Evolutionary conservation across 2,329 filamentous ascomycete genomes (phyloP), one percentile per base, ranked within the genome.

Genomic region (Didymellaceae sp.): DNA sequence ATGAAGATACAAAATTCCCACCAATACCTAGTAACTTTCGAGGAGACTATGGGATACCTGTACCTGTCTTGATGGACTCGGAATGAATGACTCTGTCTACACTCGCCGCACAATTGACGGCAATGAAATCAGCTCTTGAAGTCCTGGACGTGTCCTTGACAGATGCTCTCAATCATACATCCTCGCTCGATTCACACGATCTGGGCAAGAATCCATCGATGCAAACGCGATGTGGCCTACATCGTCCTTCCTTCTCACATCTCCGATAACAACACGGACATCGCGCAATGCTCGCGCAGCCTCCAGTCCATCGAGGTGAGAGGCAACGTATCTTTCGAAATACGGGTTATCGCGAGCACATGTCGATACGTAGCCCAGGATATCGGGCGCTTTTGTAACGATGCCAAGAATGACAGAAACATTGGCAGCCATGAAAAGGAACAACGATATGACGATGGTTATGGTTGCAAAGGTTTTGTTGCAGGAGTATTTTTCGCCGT

Each of bases 211-310:
- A 28, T 43, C 35, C 21, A 46, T 25, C n/a, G 45, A 44, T 16
- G 49, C 49, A 35, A 56, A 44, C 10, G 54, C 54, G 20, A 53
- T 31, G 34, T 56, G 54, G 6, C 54, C 54, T 9, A 53, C 30
- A 14, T 33, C 35, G 2, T 2, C 24, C 6, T 39, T 33, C 4
- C 32, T 37, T 11, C 24, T 44, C 18, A 56, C 53, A 28, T 56
- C 53, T 9, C 40, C 40, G 13, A 43, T 34, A 6, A 22, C 26
- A 4, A 34, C 9, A 2, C 40, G 20, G 4, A 34, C 10, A 14
- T 43, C 30, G 4, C 21, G 40, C 9, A 43, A 14, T 6, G 9
- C 21, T 13, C 40, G 2, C 8, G 30, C 40, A 2, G 40, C 30
- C 21, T 33, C 30, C 14, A 43, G n/a, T 2, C 40, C 20, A 14